phyloP scores from a whole-genome alignment of 306 rosid species.

The Astragalus glycyphyllos region DNA sequence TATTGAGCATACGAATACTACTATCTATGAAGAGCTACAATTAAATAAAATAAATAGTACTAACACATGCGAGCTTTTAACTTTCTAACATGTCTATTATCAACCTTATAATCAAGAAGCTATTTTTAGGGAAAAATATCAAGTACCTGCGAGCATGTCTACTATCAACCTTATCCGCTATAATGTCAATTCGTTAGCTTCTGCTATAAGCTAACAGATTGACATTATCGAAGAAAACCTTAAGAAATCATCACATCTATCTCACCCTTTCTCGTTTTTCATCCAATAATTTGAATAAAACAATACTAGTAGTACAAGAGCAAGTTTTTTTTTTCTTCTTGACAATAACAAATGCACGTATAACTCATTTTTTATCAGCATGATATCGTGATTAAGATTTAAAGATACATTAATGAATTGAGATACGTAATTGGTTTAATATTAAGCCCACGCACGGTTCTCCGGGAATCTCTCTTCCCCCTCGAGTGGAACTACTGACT shows the following conservation, averaged over 20 bases:
- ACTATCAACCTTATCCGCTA: no score
- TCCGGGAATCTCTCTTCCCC: constrained; percentile 85
- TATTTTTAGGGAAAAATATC: no score
- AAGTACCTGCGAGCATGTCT: no score
- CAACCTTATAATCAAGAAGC: neutral
- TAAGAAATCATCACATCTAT: neutral
- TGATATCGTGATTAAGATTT: constrained; percentile 60
- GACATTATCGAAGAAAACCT: no score
- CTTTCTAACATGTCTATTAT: no score
- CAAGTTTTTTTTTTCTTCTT: no score
- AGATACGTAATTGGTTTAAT: constrained; percentile 45
- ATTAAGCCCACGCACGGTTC: constrained; percentile 85
- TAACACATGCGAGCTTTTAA: neutral
- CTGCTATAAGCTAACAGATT: no score
- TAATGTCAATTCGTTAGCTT: no score
- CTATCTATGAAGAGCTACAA: constrained; percentile 31
- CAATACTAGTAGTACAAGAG: neutral
- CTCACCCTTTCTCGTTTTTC: neutral
- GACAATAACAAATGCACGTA: constrained; percentile 48
- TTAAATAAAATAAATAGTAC: neutral
- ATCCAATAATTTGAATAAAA: constrained; percentile 31
- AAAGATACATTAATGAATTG: constrained; percentile 43
- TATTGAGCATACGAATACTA: no score
- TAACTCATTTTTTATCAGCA: constrained; percentile 38
- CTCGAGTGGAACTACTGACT: constrained; percentile 50